A percentile compares a stretch with the other conserved stretches of the same genome.
These are phyloP conservation scores for Kuraishia piskuri DNA, from an alignment of 805 yeast genomes.

Conservation along the genomic window DNA sequence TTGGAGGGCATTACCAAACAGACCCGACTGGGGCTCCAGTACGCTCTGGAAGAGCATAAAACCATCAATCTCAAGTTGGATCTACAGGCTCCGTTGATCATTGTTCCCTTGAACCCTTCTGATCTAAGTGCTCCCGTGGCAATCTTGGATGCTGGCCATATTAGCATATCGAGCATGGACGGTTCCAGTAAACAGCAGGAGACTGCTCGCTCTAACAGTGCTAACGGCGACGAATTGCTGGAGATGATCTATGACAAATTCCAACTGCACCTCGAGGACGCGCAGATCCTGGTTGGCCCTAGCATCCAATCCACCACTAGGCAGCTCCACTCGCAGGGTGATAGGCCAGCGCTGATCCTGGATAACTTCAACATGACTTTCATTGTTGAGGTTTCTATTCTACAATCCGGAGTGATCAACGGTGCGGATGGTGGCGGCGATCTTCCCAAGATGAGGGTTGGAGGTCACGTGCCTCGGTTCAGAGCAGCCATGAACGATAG, in stretches of 20 bases:
- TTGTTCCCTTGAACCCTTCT: conserved; percentile 74
- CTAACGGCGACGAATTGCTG: conserved; percentile 48
- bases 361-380: conserved; percentile 72
- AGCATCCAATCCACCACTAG: conserved; percentile 69
- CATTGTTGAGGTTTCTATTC: conserved; percentile 69
- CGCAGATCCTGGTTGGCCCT: conserved; percentile 84
- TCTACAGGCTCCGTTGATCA: conserved; percentile 86
- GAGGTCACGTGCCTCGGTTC: conserved; percentile 71
- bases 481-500: conserved; percentile 72
- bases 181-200: conserved; percentile 63
- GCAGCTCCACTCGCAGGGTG: conserved; percentile 45
- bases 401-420: not conserved
- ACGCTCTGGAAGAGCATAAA: conserved; percentile 90
- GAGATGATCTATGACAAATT: conserved; percentile 87
- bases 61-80: conserved; percentile 81
- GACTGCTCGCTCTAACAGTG: conserved; percentile 58
- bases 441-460: conserved; percentile 62
- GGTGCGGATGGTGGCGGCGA: conserved; percentile 63
- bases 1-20: conserved; percentile 86
- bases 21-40: conserved; percentile 86
- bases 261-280: conserved; percentile 66
- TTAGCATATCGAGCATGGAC: conserved; percentile 65
- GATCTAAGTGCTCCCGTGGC: conserved; percentile 83
- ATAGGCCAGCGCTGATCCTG: conserved; percentile 46
- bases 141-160: conserved; percentile 92